Evolutionary conservation across 23 red algal species (phyloP), one percentile per base, ranked within the genome.

Genomic region (Gracilaria caudata): DNA sequence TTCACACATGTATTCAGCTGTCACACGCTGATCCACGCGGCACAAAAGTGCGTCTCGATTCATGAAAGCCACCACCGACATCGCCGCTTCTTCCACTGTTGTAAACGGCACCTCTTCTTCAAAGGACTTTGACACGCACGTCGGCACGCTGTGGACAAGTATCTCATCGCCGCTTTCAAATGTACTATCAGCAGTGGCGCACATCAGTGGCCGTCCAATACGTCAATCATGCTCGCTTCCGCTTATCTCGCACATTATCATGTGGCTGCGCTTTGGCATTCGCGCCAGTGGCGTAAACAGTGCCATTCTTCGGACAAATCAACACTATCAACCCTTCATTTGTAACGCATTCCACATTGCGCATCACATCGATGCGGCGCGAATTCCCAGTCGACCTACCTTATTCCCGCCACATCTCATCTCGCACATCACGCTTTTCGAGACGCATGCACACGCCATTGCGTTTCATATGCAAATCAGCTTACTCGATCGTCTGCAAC

Each of bases 71-170:
- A 33, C 61, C 35, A 16, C 61, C 12, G 26, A 29, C 23, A 12
- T 29, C 57, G 57, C 57, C 1, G 2, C 57, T 8, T 61, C 57
- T 0, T 61, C 57, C 2, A 17, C 23, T 30, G 26, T 5, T 8
- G 57, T 30, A 35, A 35, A 35, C 29, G 7, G 36, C 61, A 24
- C 30, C 0, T 3, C 61, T 11, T 30, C 14, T 66, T 46, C 73
- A 77, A 46, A 77, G 73, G 7, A 49, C n/a, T 49, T 30, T 77
- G 73, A 77, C 28, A 12, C 51, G 32, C 51, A 39, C 4, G 77
- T 89, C 23, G 85, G 85, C 14, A 89, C 85, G 45, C 40, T 89
- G 6, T 89, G 85, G 72, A 28, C 37, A 20, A 64, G 54, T 24
- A 41, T 44, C 7, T 49, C n/a, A 16, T 77, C 85, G 29, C 85